Conservation (phyloP, 768 basidiomycete species). For the Saitozyma sp. region DNA sequence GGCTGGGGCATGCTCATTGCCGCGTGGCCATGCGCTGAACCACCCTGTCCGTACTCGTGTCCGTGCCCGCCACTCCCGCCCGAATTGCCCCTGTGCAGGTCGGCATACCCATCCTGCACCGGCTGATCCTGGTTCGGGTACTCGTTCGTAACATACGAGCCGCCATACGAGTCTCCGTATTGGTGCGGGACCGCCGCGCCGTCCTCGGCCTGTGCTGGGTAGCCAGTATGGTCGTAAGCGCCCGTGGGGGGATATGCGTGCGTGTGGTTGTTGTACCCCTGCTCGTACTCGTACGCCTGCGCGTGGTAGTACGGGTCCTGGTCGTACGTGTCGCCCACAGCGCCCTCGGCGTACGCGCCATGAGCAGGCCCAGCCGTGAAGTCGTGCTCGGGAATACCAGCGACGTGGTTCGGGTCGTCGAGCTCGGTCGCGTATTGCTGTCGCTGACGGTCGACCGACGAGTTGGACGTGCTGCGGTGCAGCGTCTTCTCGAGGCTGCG, state of each 20-base stretch:
- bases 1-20: slow-evolving; percentile 5
- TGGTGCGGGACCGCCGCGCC: neutral
- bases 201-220: neutral
- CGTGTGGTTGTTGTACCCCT: slow-evolving; percentile 25
- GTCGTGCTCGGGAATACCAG: slow-evolving; percentile 49
- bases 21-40: slow-evolving; percentile 2
- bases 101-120: slow-evolving; percentile 37
- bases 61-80: slow-evolving; percentile 33
- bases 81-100: slow-evolving; percentile 41
- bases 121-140: slow-evolving; percentile 19
- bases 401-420: slow-evolving; percentile 29
- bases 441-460: slow-evolving; percentile 41
- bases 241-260: slow-evolving; percentile 23
- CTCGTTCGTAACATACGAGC: slow-evolving; percentile 17
- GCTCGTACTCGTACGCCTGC: slow-evolving; percentile 39
- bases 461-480: slow-evolving; percentile 34
- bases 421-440: slow-evolving; percentile 44
- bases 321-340: slow-evolving; percentile 25
- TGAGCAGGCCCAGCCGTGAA: slow-evolving; percentile 41
- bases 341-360: slow-evolving; percentile 15
- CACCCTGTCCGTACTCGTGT: slow-evolving; percentile 8
- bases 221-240: slow-evolving; percentile 11
- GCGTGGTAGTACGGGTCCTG: slow-evolving; percentile 36
- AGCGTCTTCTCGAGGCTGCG: slow-evolving; percentile 46
- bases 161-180: neutral